Evolutionary conservation across 495 filamentous ascomycete genomes (phyloP), one percentile per base, ranked within the genome.

Genomic region (Penicillium paxilli): DNA sequence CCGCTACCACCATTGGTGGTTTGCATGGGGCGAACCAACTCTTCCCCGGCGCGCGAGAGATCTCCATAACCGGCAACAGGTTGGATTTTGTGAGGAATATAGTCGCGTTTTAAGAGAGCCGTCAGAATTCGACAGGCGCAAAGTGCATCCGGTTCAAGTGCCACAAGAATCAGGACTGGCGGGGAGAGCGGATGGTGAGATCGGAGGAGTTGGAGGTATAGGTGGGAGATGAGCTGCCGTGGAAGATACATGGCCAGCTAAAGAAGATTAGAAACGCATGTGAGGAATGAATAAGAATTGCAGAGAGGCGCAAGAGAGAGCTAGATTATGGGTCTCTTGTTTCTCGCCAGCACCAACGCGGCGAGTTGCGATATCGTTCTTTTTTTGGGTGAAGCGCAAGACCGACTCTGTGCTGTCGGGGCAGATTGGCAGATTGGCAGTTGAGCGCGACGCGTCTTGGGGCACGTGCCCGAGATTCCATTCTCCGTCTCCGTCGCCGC

Each of bases 21-120:
- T 73, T 86, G 88, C 91, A 96, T 92, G 8, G 89, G 90, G 44
- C 75, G 77, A 49, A 96, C 83, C 45, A 94, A 77, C 55, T 90
- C 85, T 65, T 83, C 77, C 24, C 91, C 91, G 23, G 83, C 84
- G 60, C 84, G 83, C 62, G 88, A 77, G 32, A 98, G 86, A 64
- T 98, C 94, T 57, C 84, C 86, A 85, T 97, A 97, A 26, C 94
- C 94, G 14, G 88, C 82, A 30, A 98, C 86, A 4, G 95, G 94
- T 60, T 96, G 90, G 55, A 98, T 96, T 78, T 96, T 97, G 73
- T 98, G 93, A n/a, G 87, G 87, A 58, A 98, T 95, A 66, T 93
- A 98, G 78, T 98, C 94, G 77, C 91, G 88, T 76, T 93, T 96
- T 46, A 98, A 79, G 16, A 98, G 81, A 12, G 85, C 81, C 1